Percentiles rank a stretch among this genome's conserved stretches.
Evolutionary conservation across 1,284 basidiomycete genomes (phyloP).

Genomic region (Ganoderma sp.): DNA sequence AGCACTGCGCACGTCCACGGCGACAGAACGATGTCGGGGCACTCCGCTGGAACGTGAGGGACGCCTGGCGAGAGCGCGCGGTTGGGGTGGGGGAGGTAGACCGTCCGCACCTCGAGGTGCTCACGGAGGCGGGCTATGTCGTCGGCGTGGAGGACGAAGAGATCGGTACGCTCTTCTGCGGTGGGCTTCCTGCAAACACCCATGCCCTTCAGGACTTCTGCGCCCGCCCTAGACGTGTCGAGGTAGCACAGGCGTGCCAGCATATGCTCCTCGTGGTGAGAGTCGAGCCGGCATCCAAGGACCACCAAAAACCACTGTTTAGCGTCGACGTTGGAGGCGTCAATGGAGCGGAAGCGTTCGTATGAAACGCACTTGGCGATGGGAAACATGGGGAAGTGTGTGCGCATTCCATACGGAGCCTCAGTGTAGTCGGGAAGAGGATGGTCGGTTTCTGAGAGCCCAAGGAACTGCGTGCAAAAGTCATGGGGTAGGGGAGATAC

Average conservation of each 20-base stretch:
- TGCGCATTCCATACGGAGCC: neutral
- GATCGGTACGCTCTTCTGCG: neutral
- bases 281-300: neutral
- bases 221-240: neutral
- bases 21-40: neutral
- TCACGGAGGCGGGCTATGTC: neutral
- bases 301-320: neutral
- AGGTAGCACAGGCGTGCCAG: neutral
- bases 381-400: conserved; percentile 1
- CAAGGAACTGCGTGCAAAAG: neutral
- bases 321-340: neutral
- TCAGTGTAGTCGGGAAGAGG: neutral
- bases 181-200: neutral
- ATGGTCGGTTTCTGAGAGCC: neutral
- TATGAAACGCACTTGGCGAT: neutral
- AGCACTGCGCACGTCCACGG: neutral
- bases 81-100: neutral
- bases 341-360: neutral
- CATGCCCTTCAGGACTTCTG: neutral
- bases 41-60: neutral
- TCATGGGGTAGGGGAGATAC: neutral
- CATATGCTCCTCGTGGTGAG: neutral
- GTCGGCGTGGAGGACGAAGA: neutral
- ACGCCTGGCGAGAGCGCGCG: neutral
- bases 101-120: neutral